phyloP scores from a whole-genome alignment of 768 basidiomycete species.

The Mycena rosella region DNA sequence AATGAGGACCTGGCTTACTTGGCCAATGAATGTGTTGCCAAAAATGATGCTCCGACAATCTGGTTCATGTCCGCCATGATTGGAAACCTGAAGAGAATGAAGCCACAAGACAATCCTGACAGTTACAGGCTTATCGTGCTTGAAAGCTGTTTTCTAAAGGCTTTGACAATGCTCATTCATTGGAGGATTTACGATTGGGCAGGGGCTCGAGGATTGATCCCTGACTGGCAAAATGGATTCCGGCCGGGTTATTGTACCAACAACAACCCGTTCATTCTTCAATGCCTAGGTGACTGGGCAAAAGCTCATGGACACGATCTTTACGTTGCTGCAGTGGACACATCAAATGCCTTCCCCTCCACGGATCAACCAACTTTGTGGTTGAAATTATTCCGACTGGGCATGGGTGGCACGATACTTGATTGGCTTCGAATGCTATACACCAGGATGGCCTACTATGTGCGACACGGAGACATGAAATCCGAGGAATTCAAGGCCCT shows the following conservation, averaged over 20 bases:
- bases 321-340: neutral
- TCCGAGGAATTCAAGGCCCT: too few species aligned
- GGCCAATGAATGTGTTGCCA: too few species aligned
- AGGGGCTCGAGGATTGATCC: neutral
- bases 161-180: neutral
- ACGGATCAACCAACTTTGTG: too few species aligned
- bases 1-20: slow-evolving; percentile 6
- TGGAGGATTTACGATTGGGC: too few species aligned
- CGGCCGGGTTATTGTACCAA: neutral
- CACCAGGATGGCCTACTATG: neutral
- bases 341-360: neutral
- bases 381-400: neutral
- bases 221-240: neutral
- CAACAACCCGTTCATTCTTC: slow-evolving; percentile 2
- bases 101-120: too few species aligned
- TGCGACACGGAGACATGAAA: neutral
- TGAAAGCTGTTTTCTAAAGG: neutral
- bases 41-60: too few species aligned
- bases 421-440: neutral
- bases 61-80: too few species aligned
- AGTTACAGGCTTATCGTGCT: neutral
- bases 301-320: neutral
- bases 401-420: neutral
- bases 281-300: neutral
- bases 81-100: too few species aligned